These are phyloP conservation scores for Coemansia nantahalensis DNA, from an alignment of 192 early-diverging fungal genomes.

Conservation along the genomic window DNA sequence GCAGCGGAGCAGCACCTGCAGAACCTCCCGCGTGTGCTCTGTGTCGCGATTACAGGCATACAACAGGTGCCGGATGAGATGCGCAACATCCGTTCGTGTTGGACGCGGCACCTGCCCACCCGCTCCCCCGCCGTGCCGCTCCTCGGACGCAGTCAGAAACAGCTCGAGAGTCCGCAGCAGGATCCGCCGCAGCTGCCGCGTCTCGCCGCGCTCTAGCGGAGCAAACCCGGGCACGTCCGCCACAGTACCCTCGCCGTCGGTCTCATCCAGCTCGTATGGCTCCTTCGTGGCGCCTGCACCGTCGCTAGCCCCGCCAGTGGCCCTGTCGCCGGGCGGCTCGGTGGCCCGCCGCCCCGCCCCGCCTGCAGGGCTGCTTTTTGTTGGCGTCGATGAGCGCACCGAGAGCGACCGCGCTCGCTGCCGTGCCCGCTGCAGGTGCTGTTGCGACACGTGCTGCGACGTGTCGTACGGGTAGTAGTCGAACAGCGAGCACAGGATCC, in stretches of 20 bases:
- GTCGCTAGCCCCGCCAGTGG: background rate
- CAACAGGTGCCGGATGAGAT: constrained; percentile 30
- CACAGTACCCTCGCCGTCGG: constrained; percentile 5
- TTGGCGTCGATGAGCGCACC: constrained; percentile 6
- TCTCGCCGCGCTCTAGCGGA: constrained; percentile 14
- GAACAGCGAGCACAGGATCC: constrained; percentile 37
- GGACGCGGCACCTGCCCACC: constrained; percentile 6
- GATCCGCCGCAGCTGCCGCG: constrained; percentile 19
- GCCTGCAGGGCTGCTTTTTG: background rate
- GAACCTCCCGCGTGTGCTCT: constrained; percentile 34
- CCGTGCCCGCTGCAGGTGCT: constrained; percentile 10
- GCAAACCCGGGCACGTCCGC: constrained; percentile 26
- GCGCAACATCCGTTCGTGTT: constrained; percentile 21
- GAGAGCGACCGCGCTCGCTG: constrained; percentile 8
- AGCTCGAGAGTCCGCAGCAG: constrained; percentile 34
- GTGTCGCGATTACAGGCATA: constrained; percentile 41
- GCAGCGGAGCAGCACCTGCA: constrained; percentile 41
- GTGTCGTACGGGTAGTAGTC: constrained; percentile 44
- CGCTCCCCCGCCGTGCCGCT: background rate
- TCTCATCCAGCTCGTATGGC: constrained; percentile 1
- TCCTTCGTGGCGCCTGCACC: constrained; percentile 1
- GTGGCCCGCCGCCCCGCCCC: background rate
- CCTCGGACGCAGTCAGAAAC: constrained; percentile 29
- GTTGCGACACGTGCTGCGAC: constrained; percentile 31
- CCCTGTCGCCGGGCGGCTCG: background rate